Conservation (phyloP, 495 filamentous ascomycete species). For the Neurospora sp. region DNA sequence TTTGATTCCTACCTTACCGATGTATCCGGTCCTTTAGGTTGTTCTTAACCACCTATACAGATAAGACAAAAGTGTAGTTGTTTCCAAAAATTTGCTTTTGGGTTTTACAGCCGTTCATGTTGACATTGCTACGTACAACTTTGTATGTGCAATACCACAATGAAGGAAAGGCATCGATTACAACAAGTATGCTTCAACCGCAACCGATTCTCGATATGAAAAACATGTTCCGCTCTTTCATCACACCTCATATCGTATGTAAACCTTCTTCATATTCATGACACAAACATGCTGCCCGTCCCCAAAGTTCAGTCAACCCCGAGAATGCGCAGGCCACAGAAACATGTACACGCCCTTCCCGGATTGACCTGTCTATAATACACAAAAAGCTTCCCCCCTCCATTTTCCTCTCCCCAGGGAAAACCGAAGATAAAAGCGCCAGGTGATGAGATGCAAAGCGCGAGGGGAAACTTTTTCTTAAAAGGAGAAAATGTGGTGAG, state of each 20-base stretch:
- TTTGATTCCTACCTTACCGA: background rate
- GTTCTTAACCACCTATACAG: too few relatives aligned
- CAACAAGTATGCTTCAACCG: background rate
- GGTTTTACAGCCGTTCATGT: background rate
- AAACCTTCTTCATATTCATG: background rate
- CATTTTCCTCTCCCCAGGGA: background rate
- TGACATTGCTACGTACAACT: background rate
- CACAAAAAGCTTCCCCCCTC: slow-evolving; percentile 4
- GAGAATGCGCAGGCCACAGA: background rate
- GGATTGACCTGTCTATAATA: slow-evolving; percentile 13
- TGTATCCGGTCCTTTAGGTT: background rate
- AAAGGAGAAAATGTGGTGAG: background rate
- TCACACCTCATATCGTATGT: background rate
- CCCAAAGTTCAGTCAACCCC: background rate
- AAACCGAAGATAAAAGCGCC: background rate
- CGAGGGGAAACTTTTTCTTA: background rate
- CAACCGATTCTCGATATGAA: background rate
- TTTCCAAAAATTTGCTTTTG: background rate
- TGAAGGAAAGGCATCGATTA: background rate
- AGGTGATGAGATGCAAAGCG: background rate
- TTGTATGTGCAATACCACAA: background rate
- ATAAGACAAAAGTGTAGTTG: background rate
- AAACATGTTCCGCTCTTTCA: background rate
- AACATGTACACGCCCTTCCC: background rate
- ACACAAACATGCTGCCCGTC: background rate